Evolutionary conservation across 1,284 basidiomycete genomes (phyloP).

Genomic region (Ustanciosporium gigantosporum): DNA sequence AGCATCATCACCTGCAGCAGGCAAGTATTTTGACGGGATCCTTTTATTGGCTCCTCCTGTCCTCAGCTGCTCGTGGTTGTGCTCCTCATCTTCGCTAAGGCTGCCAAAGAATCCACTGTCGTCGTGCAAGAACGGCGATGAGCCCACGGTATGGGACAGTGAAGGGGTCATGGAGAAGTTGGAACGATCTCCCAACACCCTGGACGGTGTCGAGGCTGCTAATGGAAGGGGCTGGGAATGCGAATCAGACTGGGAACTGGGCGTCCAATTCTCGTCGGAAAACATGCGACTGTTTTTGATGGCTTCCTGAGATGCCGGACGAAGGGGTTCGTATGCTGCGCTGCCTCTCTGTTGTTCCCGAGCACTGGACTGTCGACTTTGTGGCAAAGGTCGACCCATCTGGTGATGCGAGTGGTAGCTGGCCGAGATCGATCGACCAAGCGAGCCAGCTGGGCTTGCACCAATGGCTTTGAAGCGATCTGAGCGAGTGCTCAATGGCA

Average conservation of each 20-base stretch:
- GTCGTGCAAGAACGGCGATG: slow-evolving; percentile 28
- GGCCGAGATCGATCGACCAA: slow-evolving; percentile 25
- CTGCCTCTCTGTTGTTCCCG: neutral
- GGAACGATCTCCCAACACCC: slow-evolving; percentile 22
- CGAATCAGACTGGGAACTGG: slow-evolving; percentile 1
- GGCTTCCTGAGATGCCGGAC: neutral
- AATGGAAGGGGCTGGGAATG: slow-evolving; percentile 16
- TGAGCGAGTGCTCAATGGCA: slow-evolving; percentile 16
- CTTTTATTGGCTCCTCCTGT: no score
- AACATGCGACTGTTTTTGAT: neutral
- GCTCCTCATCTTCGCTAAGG: slow-evolving; percentile 26
- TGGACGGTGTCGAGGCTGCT: slow-evolving; percentile 14
- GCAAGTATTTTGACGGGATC: neutral
- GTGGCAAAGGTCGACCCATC: slow-evolving; percentile 6
- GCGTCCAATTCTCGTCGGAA: neutral
- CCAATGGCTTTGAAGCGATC: slow-evolving; percentile 26
- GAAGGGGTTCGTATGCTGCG: neutral
- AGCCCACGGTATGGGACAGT: neutral
- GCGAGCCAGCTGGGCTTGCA: slow-evolving; percentile 13
- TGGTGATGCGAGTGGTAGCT: slow-evolving; percentile 8
- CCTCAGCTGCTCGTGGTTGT: neutral
- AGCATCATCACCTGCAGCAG: neutral
- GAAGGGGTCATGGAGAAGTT: slow-evolving; percentile 8
- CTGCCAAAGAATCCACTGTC: slow-evolving; percentile 48
- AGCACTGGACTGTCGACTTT: slow-evolving; percentile 1